Evolutionary conservation across 2,329 filamentous ascomycete species (phyloP), one percentile per base, ranked within the genome.

Genomic region (Sporothrix luriei): DNA sequence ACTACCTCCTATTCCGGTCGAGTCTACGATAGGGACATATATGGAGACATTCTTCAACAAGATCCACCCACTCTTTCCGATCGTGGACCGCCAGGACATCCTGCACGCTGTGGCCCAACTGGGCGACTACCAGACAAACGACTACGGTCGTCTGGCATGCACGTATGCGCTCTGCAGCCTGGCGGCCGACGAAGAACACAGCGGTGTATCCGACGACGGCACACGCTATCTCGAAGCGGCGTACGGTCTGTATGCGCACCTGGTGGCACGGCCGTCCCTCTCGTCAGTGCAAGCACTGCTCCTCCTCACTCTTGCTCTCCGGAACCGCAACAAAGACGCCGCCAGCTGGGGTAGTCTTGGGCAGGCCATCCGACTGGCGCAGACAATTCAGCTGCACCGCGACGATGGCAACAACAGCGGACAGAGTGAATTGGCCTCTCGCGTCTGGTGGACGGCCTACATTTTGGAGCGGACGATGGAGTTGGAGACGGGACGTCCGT

Each of bases 321-420:
- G 68, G 21, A 71, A 68, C 57, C 68, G 70, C 38, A 68, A 52
- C 68, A 71, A 71, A 19, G 68, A 71, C n/a, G 68, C 52, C n/a
- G 70, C 68, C 49, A 59, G 55, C 40, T 71, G 70, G 70, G 65
- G 70, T 49, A 59, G 24, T 4, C 57, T 71, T 0, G 68, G 68
- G 3, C 70, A 71, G 29, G 68, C 70, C 38, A 51, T 71, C 29
- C 65, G 64, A 19, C 51, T 66, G 3, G 70, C 70, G 9, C 70
- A 71, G 64, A 43, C 70, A 2, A 57, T 71, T 2, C 57, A 68
- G 1, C 21, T 71, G 4, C 70, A 71, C 14, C 46, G 70, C 10
- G 19, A 48, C 16, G 52, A 21, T 6, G 14, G 52, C 19, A 19
- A 4, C 11, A n/a, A 38, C 3, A 64, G 51, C 10, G 16, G 16